Conservation (phyloP, 2,329 filamentous ascomycete genomes). For the Alternaria arborescens region DNA sequence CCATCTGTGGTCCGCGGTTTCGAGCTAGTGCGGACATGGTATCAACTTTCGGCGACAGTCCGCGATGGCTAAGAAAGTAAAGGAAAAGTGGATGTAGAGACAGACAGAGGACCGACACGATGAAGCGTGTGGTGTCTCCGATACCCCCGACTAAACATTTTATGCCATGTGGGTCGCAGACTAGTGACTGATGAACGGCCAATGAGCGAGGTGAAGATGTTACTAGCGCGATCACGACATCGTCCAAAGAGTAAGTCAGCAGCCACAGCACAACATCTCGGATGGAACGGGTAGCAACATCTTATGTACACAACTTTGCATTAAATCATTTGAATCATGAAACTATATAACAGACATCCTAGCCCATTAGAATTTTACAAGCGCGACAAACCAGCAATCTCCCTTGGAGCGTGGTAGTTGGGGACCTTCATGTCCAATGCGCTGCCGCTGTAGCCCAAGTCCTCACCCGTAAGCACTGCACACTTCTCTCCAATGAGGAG, state of each 20-base stretch:
- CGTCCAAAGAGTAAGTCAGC: background rate
- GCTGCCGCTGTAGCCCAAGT: conserved; percentile 75
- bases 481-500: conserved; percentile 80
- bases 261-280: background rate
- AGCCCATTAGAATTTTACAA: conserved; percentile 42
- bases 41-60: background rate
- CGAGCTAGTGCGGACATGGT: conserved; percentile 2
- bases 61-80: background rate
- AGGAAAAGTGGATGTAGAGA: conserved; percentile 1
- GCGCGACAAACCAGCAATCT: conserved; percentile 54
- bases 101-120: background rate
- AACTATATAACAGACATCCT: conserved; percentile 4
- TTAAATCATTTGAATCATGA: background rate
- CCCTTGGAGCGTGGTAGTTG: conserved; percentile 57
- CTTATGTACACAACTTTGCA: background rate
- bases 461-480: conserved; percentile 73
- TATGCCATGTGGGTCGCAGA: conserved; percentile 2
- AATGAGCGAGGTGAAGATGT: background rate
- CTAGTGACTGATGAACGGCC: background rate
- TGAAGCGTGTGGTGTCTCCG: background rate
- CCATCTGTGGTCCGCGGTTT: background rate
- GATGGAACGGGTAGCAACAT: background rate
- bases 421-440: conserved; percentile 80
- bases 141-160: conserved; percentile 4
- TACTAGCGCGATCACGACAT: conserved; percentile 10